These are phyloP conservation scores for Vitis hybrid DNA, from an alignment of 177 flowering plant genomes.

Conservation along the genomic window DNA sequence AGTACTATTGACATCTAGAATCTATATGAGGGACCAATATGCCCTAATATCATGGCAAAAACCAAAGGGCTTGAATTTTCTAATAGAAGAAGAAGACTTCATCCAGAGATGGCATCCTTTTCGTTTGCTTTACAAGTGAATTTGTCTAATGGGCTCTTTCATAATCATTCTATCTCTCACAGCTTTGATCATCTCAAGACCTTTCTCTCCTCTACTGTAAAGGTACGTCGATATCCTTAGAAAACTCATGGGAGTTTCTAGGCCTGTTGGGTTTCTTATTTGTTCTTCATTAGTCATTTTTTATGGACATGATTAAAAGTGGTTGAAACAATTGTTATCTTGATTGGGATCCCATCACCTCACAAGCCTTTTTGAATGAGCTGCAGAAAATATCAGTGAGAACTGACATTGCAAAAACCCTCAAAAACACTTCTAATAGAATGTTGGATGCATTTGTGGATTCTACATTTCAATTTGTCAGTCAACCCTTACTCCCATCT, in stretches of 20 bases:
- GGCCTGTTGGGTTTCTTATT: too few species aligned
- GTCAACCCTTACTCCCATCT: constrained; percentile 29
- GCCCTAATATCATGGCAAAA: too few species aligned
- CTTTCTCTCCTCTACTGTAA: constrained; percentile 15
- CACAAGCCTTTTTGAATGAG: constrained; percentile 33
- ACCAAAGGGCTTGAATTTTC: too few species aligned
- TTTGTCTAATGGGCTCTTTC: not conserved
- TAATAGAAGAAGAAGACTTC: too few species aligned
- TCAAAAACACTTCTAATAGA: constrained; percentile 12
- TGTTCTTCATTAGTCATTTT: not conserved
- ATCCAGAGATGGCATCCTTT: constrained; percentile 3
- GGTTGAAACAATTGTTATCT: not conserved
- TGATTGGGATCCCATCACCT: not conserved
- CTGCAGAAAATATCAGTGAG: constrained; percentile 27
- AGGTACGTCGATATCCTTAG: constrained; percentile 6
- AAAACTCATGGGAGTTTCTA: too few species aligned
- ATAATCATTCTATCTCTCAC: constrained; percentile 11
- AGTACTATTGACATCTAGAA: too few species aligned
- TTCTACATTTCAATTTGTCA: constrained; percentile 22
- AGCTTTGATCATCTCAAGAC: constrained; percentile 17
- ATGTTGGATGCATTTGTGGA: constrained; percentile 35
- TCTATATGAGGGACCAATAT: not conserved
- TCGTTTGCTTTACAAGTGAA: constrained; percentile 8
- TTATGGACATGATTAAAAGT: not conserved
- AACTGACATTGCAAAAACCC: constrained; percentile 21